These are phyloP conservation scores for Phytopythium mirpurense DNA, from an alignment of 352 stramenopile species.

Conservation along the genomic window DNA sequence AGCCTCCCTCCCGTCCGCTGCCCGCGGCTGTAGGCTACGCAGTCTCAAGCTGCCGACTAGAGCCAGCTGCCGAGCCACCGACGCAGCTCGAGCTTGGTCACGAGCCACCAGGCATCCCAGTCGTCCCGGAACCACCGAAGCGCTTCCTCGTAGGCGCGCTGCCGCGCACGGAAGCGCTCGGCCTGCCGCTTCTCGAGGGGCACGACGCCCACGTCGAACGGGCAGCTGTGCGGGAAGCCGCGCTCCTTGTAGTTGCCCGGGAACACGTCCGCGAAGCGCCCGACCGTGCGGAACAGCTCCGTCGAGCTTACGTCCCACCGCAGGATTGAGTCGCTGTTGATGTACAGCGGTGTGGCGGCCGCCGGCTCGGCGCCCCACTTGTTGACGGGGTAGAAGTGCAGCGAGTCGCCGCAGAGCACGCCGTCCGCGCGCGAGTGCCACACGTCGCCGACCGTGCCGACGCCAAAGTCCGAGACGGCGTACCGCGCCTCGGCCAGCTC, in stretches of 20 bases:
- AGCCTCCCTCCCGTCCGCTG: no score
- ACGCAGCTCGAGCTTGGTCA: conserved; percentile 4
- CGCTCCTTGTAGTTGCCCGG: conserved; percentile 29
- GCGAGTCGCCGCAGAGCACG: conserved; percentile 34
- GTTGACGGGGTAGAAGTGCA: conserved; percentile 32
- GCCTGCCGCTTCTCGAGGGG: conserved; percentile 14
- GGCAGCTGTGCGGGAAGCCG: conserved; percentile 26
- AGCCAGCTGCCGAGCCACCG: conserved; percentile 1
- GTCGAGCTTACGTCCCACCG: conserved; percentile 15
- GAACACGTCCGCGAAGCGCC: conserved; percentile 24
- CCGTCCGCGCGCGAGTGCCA: conserved; percentile 18
- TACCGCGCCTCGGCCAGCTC: conserved; percentile 47
- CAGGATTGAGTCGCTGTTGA: conserved; percentile 49
- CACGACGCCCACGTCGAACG: conserved; percentile 29
- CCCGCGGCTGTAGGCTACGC: no score
- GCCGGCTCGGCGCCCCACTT: conserved; percentile 10
- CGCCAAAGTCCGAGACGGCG: conserved; percentile 31
- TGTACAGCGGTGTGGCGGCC: conserved; percentile 23
- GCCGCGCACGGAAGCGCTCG: conserved; percentile 20
- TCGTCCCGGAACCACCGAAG: conserved; percentile 13
- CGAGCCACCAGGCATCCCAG: background rate
- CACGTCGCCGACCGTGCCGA: conserved; percentile 20
- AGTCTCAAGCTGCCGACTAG: background rate
- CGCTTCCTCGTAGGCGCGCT: conserved; percentile 19
- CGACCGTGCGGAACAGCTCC: conserved; percentile 21